A percentile compares a stretch with the other conserved stretches of the same genome.
Evolutionary conservation across 768 basidiomycete species (phyloP).

Genomic region (Macrolepiota albuminosa): DNA sequence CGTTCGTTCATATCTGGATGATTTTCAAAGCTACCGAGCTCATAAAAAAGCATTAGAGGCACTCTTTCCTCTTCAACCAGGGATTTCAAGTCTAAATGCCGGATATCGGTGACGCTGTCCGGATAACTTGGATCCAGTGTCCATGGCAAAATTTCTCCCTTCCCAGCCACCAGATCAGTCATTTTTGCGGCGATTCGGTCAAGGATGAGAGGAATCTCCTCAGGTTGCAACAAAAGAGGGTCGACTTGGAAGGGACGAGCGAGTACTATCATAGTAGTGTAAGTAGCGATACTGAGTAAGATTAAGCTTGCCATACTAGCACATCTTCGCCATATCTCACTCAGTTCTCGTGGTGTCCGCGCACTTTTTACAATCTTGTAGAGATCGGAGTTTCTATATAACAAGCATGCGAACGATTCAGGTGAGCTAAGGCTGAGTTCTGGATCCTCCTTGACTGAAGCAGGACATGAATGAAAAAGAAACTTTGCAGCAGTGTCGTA

Average conservation of each 20-base stretch:
- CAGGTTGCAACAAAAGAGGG: no score
- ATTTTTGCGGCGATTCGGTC: neutral
- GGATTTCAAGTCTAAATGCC: neutral
- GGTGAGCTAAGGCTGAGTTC: neutral
- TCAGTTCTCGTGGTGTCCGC: neutral
- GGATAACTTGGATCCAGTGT: neutral
- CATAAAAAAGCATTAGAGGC: neutral
- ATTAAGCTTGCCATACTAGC: neutral
- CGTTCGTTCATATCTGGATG: neutral
- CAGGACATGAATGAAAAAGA: no score
- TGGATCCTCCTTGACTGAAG: no score
- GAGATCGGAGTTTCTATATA: neutral
- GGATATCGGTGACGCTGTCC: neutral
- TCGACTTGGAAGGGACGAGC: no score
- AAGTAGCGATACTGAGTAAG: no score
- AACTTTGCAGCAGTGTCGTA: no score
- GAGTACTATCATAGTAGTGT: neutral
- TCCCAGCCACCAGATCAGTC: neutral
- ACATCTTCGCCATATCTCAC: neutral
- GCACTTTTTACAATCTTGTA: neutral
- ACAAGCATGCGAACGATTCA: neutral
- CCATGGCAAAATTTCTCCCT: neutral
- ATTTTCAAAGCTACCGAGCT: neutral
- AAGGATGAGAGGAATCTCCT: neutral
- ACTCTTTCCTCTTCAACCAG: neutral